Percentiles rank a stretch among this genome's conserved stretches.
Conservation (phyloP, 441 rosid genomes). For the Sinapis alba region DNA sequence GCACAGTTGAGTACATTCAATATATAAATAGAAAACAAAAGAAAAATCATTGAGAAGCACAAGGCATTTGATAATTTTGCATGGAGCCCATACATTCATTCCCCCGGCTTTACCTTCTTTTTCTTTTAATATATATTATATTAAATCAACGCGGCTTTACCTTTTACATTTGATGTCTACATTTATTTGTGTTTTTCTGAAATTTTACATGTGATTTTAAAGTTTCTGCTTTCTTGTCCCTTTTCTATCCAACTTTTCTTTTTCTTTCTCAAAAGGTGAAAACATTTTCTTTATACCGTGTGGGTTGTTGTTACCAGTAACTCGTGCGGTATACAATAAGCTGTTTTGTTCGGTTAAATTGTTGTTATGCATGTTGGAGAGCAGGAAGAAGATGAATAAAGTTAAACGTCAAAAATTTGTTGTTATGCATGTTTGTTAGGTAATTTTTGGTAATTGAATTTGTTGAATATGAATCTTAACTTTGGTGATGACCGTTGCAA, state of each 20-base stretch:
- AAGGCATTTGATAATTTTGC: constrained; percentile 24
- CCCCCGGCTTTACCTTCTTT: constrained; percentile 31
- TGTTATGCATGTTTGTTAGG: not conserved
- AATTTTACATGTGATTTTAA: constrained; percentile 25
- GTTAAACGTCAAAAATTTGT: not conserved
- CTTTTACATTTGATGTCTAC: constrained; percentile 7
- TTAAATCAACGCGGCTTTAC: too few species aligned
- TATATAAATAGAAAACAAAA: not conserved
- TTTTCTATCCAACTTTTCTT: constrained; percentile 21
- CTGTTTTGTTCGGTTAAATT: not conserved
- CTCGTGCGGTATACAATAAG: not conserved
- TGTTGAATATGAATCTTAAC: not conserved
- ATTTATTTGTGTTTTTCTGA: constrained; percentile 34
- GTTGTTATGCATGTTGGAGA: not conserved
- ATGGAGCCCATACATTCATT: constrained; percentile 42
- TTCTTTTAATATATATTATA: too few species aligned
- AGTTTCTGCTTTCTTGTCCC: constrained; percentile 31
- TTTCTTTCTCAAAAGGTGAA: not conserved
- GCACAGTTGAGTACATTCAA: not conserved
- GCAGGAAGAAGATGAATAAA: not conserved
- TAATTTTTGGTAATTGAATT: not conserved
- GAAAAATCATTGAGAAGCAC: not conserved
- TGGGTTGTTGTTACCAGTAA: constrained; percentile 6
- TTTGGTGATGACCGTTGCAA: not conserved
- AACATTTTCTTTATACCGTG: not conserved